Evolutionary conservation across 2,329 filamentous ascomycete genomes (phyloP).

Genomic region (Aquanectria penicillioides): DNA sequence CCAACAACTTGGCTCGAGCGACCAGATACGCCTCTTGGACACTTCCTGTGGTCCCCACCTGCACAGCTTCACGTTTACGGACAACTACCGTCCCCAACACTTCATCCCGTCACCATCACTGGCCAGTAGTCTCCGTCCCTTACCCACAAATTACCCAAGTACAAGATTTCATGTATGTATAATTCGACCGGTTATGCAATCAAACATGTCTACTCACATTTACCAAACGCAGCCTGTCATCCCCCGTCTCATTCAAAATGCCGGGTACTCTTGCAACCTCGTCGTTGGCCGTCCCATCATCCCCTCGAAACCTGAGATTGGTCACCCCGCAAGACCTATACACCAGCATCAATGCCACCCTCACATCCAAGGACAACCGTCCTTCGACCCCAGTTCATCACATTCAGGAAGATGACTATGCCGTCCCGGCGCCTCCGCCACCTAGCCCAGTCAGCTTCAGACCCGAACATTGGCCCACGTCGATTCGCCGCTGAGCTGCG

Average conservation of each 20-base stretch:
- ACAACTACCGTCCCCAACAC: conserved; percentile 18
- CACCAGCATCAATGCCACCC: conserved; percentile 62
- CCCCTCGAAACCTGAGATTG: conserved; percentile 56
- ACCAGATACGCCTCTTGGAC: no score
- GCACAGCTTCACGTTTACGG: neutral
- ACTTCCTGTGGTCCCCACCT: conserved; percentile 3
- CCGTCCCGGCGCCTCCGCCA: conserved; percentile 72
- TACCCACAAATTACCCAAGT: conserved; percentile 43
- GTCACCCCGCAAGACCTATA: conserved; percentile 62
- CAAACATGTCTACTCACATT: conserved; percentile 15
- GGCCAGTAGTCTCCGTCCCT: no score
- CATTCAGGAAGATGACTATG: conserved; percentile 68
- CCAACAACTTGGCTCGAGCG: no score
- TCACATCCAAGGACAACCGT: conserved; percentile 55
- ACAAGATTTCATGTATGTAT: conserved; percentile 35
- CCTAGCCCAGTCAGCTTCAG: conserved; percentile 72
- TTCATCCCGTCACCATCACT: conserved; percentile 25
- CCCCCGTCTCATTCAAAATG: conserved; percentile 41
- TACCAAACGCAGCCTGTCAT: conserved; percentile 9
- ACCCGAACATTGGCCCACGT: conserved; percentile 63
- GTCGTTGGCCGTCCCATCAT: conserved; percentile 59
- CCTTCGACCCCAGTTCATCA: conserved; percentile 58
- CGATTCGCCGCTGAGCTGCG: conserved; percentile 41
- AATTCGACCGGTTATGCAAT: conserved; percentile 8
- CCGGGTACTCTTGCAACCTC: conserved; percentile 50